A percentile compares a stretch with the other conserved stretches of the same genome.
Evolutionary conservation across 192 early-diverging fungal genomes (phyloP).

Genomic region (Umbelopsis isabellina): DNA sequence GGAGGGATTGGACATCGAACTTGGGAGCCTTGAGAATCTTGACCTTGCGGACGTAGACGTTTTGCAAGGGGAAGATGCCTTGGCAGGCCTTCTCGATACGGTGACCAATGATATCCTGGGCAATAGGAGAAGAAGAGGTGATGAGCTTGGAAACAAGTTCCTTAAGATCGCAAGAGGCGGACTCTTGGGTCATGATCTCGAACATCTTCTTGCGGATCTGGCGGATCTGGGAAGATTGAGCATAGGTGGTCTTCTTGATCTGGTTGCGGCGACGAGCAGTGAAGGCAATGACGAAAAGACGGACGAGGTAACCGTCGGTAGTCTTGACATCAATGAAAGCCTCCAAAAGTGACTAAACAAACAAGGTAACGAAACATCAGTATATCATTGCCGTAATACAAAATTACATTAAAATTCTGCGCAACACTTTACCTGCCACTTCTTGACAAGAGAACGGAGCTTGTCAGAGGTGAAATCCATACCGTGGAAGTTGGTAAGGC

Average conservation of each 20-base stretch:
- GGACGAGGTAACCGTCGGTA: constrained; percentile 99
- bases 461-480: constrained; percentile 99
- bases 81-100: constrained; percentile 98
- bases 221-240: constrained; percentile 94
- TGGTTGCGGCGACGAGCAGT: constrained; percentile 94
- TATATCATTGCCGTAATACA: neutral
- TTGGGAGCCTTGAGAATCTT: constrained; percentile 99
- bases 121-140: constrained; percentile 49
- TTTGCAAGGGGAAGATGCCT: constrained; percentile 97
- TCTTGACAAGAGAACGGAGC: constrained; percentile 99
- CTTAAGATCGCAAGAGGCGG: constrained; percentile 87
- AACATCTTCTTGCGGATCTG: constrained; percentile 99
- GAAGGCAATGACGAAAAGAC: constrained; percentile 97
- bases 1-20: constrained; percentile 93
- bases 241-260: constrained; percentile 98
- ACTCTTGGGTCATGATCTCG: constrained; percentile 94
- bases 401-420: neutral
- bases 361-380: neutral
- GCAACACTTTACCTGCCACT: constrained; percentile 78
- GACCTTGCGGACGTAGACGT: constrained; percentile 96
- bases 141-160: constrained; percentile 96
- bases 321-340: constrained; percentile 99
- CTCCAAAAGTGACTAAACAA: constrained; percentile 85
- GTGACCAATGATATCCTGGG: constrained; percentile 91
- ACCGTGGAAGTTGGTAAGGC: constrained; percentile 99